phyloP scores from a whole-genome alignment of 2,329 filamentous ascomycete species.

The Alternaria rosae region DNA sequence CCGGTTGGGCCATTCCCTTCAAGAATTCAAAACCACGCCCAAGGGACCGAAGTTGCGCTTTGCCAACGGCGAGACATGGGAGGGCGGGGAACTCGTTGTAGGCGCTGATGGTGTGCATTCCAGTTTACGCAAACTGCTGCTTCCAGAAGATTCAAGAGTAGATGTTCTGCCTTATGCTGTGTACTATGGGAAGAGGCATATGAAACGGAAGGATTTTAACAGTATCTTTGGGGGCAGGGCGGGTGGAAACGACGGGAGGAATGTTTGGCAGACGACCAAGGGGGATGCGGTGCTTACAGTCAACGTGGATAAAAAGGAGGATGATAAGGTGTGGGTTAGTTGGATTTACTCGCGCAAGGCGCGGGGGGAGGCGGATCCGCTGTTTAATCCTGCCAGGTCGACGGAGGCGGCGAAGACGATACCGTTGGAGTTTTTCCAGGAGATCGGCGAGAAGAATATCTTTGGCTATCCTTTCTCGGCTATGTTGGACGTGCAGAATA shows the following conservation, averaged over 20 bases:
- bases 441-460: conserved; percentile 35
- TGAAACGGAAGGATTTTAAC: conserved; percentile 33
- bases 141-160: conserved; percentile 27
- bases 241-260: neutral
- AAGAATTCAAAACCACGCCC: conserved; percentile 11
- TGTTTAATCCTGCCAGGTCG: conserved; percentile 46
- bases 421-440: conserved; percentile 47
- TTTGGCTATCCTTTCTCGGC: conserved; percentile 41
- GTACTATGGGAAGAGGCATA: conserved; percentile 36
- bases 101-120: conserved; percentile 53
- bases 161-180: conserved; percentile 49
- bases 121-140: conserved; percentile 33
- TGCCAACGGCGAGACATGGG: conserved; percentile 16
- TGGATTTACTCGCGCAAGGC: conserved; percentile 52
- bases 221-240: conserved; percentile 21
- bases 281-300: conserved; percentile 39
- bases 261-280: conserved; percentile 31
- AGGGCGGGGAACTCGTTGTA: conserved; percentile 32
- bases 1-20: conserved; percentile 39
- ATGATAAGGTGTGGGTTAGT: conserved; percentile 43
- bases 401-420: conserved; percentile 42
- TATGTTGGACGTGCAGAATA: conserved; percentile 41
- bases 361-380: conserved; percentile 31
- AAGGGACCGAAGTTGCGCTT: conserved; percentile 10
- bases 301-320: conserved; percentile 35